Evolutionary conservation across 192 early-diverging fungal genomes (phyloP).

Genomic region (Gryganskiella cystojenkinii): DNA sequence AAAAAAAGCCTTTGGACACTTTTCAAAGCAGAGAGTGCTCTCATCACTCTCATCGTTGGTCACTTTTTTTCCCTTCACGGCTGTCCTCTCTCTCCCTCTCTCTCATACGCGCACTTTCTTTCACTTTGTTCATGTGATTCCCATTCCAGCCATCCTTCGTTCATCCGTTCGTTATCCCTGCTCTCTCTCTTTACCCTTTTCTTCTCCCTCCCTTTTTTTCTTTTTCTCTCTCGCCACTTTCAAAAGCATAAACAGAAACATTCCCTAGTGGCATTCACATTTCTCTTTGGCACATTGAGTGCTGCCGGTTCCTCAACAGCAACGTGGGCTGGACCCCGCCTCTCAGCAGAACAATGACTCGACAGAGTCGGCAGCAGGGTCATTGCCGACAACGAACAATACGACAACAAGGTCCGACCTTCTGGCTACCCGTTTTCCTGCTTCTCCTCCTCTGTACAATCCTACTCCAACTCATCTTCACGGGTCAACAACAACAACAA

Average conservation of each 20-base stretch:
- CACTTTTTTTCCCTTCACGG: not conserved
- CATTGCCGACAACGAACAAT: too few relatives aligned
- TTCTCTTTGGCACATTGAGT: too few relatives aligned
- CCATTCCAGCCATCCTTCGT: not conserved
- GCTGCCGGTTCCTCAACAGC: too few relatives aligned
- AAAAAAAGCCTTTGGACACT: too few relatives aligned
- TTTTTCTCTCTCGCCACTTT: not conserved
- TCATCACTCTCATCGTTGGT: not conserved
- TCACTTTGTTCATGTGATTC: not conserved
- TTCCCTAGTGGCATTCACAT: not conserved
- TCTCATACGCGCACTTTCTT: not conserved
- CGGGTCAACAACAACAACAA: not conserved
- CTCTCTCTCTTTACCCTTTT: not conserved
- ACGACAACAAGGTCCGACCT: not conserved
- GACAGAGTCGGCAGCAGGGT: not conserved
- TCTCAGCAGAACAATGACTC: not conserved
- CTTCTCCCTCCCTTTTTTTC: not conserved
- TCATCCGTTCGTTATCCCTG: not conserved
- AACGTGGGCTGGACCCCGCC: too few relatives aligned
- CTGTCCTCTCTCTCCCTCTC: not conserved
- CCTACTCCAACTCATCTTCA: conserved; percentile 7
- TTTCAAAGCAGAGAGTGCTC: too few relatives aligned
- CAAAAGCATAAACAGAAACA: too few relatives aligned
- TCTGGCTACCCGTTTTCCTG: conserved; percentile 28
- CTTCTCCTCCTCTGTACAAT: conserved; percentile 30